These are phyloP conservation scores for Talaromyces verruculosus DNA, from an alignment of 2,329 filamentous ascomycete genomes.

Conservation along the genomic window DNA sequence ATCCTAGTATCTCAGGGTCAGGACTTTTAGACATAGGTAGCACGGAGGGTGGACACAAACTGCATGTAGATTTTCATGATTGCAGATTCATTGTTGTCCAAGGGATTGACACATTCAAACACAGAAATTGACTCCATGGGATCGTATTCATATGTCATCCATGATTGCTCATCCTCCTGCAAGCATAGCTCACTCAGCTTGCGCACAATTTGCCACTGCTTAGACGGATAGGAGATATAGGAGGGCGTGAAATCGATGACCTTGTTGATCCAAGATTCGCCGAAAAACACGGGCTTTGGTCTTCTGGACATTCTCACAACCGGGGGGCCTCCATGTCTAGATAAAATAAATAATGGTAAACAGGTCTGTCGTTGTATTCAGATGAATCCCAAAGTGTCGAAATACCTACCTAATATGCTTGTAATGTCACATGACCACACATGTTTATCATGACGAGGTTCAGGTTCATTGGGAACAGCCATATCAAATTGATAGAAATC, in stretches of 20 bases:
- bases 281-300: neutral
- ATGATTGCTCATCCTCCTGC: neutral
- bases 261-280: neutral
- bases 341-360: neutral
- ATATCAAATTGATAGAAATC: neutral
- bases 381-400: neutral
- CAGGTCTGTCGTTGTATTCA: neutral
- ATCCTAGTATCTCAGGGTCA: neutral
- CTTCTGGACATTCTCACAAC: neutral
- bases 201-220: neutral
- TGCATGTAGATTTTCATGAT: constrained; percentile 10
- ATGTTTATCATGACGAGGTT: neutral
- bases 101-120: neutral
- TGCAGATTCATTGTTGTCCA: neutral
- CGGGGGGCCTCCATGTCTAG: no score
- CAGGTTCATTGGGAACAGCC: neutral
- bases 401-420: neutral
- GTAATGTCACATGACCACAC: neutral
- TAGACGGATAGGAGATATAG: neutral
- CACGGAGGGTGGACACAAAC: neutral
- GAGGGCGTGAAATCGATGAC: neutral
- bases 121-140: constrained; percentile 1
- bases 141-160: neutral
- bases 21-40: neutral
- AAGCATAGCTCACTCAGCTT: neutral